Percentiles rank a stretch among this genome's conserved stretches.
Evolutionary conservation across 306 rosid genomes (phyloP).

Genomic region (Dalbergia oliveri): DNA sequence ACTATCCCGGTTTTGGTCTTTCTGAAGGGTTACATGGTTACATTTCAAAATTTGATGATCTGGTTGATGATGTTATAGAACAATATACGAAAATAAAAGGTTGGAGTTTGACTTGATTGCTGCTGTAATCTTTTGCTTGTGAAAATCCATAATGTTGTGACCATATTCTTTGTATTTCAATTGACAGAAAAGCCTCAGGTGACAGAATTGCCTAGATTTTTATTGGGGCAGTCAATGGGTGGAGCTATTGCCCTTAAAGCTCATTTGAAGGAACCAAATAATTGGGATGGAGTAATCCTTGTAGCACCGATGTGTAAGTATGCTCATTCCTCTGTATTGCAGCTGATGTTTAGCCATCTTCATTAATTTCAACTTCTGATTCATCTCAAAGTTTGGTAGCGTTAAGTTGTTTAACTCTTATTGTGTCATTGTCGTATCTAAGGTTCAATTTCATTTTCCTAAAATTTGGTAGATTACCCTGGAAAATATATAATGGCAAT

Average conservation of each 20-base stretch:
- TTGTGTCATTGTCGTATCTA: background rate
- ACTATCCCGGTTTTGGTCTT: constrained; percentile 90
- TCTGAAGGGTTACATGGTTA: constrained; percentile 93
- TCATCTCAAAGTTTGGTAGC: constrained; percentile 9
- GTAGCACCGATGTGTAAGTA: constrained; percentile 99
- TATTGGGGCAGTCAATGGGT: constrained; percentile 95
- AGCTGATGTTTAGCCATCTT: constrained; percentile 33
- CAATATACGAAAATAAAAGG: constrained; percentile 75
- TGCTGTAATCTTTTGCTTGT: background rate
- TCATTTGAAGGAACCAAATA: constrained; percentile 80
- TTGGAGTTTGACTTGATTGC: constrained; percentile 42
- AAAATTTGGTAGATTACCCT: background rate
- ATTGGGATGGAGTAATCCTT: constrained; percentile 88
- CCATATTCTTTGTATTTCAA: constrained; percentile 35
- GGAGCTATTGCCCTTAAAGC: constrained; percentile 91
- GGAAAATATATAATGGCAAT: background rate
- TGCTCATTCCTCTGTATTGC: constrained; percentile 39
- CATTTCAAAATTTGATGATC: constrained; percentile 71
- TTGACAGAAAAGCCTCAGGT: constrained; percentile 73
- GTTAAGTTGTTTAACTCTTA: background rate
- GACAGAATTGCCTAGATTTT: constrained; percentile 71
- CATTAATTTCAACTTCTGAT: constrained; percentile 32
- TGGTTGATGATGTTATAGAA: constrained; percentile 78
- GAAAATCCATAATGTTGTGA: constrained; percentile 26
- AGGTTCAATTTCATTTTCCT: background rate